Evolutionary conservation across 2,329 filamentous ascomycete genomes (phyloP).

Genomic region (Zelopaecilomyces penicillatus): DNA sequence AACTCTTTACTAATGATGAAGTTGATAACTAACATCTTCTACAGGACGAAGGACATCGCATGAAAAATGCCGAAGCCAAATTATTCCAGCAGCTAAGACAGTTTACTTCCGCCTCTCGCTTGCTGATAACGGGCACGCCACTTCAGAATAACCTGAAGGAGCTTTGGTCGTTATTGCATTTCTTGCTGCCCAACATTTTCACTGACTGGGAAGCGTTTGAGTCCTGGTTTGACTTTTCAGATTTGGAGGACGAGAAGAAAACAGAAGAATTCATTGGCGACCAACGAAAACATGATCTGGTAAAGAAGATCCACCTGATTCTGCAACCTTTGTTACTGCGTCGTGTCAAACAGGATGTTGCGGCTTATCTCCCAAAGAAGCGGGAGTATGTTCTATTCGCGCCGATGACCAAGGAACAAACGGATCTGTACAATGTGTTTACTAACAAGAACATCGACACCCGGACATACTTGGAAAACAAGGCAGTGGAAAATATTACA

Average conservation of each 20-base stretch:
- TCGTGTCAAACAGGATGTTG: conserved; percentile 87
- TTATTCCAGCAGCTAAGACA: conserved; percentile 81
- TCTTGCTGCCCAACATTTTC: conserved; percentile 86
- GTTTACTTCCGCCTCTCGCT: conserved; percentile 81
- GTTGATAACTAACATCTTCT: conserved; percentile 2
- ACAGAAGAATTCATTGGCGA: conserved; percentile 74
- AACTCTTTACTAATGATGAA: fast-evolving
- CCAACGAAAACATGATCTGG: conserved; percentile 46
- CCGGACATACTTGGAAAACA: conserved; percentile 73
- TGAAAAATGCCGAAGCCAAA: conserved; percentile 94
- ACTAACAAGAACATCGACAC: conserved; percentile 50
- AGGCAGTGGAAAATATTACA: conserved; percentile 58
- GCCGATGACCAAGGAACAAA: conserved; percentile 82
- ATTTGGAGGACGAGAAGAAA: conserved; percentile 72
- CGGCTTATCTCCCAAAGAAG: conserved; percentile 86
- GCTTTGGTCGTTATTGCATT: conserved; percentile 90
- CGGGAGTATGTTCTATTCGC: conserved; percentile 93
- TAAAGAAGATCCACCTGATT: conserved; percentile 80
- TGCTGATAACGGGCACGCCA: conserved; percentile 91
- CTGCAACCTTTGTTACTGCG: conserved; percentile 84
- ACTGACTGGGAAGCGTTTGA: conserved; percentile 90
- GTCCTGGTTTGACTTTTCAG: conserved; percentile 94
- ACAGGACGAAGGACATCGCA: conserved; percentile 86
- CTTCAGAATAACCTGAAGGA: conserved; percentile 94
- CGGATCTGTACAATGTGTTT: conserved; percentile 71